A percentile compares a stretch with the other conserved stretches of the same genome.
These are phyloP conservation scores for Karstenula rhodostoma DNA, from an alignment of 2,329 filamentous ascomycete genomes.

Conservation along the genomic window DNA sequence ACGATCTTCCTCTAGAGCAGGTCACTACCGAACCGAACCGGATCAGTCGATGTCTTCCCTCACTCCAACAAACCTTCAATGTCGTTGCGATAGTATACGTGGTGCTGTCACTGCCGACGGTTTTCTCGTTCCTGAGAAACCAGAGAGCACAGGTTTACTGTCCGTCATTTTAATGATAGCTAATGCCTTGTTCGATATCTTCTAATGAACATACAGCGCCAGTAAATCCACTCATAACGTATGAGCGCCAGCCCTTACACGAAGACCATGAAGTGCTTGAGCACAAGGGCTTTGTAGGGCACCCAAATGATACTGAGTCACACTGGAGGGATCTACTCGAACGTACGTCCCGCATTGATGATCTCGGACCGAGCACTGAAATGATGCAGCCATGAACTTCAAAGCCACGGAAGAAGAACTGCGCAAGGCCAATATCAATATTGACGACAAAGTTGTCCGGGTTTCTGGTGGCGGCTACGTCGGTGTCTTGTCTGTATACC, in stretches of 20 bases:
- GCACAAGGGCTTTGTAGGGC: slow-evolving; percentile 6
- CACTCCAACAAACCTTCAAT: not conserved
- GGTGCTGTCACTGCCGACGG: not conserved
- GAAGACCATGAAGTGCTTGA: slow-evolving; percentile 6
- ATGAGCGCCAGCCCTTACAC: slow-evolving; percentile 9
- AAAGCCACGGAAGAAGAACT: slow-evolving; percentile 9
- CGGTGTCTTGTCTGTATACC: slow-evolving; percentile 11
- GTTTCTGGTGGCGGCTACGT: slow-evolving; percentile 14
- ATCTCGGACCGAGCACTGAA: not conserved
- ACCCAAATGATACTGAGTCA: slow-evolving; percentile 11
- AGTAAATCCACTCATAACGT: slow-evolving; percentile 7
- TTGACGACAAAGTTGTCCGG: slow-evolving; percentile 12
- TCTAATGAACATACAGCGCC: not conserved
- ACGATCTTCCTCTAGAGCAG: not conserved
- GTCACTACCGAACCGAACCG: not conserved
- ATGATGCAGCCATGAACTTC: slow-evolving; percentile 14
- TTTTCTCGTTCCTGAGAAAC: not conserved
- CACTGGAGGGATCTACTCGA: slow-evolving; percentile 13
- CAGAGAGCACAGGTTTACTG: not conserved
- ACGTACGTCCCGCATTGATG: not conserved
- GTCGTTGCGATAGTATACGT: slow-evolving; percentile 4
- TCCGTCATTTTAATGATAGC: not conserved
- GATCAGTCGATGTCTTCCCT: not conserved
- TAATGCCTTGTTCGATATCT: too few relatives aligned
- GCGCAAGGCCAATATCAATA: not conserved